Percentiles rank a stretch among this genome's conserved stretches.
Evolutionary conservation across 768 basidiomycete species (phyloP).

Genomic region (Fistulinella prunicolor): DNA sequence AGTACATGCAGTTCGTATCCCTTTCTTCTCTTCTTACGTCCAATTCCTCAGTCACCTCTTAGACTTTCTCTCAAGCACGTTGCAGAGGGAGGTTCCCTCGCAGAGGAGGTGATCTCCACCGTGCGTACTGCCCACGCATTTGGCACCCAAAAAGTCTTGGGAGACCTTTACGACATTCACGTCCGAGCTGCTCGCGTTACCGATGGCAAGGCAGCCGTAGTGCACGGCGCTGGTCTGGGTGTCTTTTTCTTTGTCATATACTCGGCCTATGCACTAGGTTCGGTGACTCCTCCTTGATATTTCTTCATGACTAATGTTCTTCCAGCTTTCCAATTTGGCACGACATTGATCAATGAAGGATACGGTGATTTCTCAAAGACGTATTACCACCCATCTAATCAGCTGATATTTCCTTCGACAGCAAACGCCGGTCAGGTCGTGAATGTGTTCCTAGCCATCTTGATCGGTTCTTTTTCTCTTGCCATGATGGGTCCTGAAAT

Average conservation of each 20-base stretch:
- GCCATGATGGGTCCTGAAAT: constrained; percentile 84
- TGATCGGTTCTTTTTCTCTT: constrained; percentile 90
- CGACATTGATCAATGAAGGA: constrained; percentile 69
- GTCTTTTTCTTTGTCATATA: constrained; percentile 87
- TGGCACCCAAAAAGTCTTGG: constrained; percentile 67
- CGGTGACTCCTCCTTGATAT: constrained; percentile 13
- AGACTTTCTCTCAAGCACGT: constrained; percentile 71
- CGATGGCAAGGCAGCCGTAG: constrained; percentile 59
- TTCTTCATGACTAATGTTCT: not conserved
- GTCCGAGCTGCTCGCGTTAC: constrained; percentile 51
- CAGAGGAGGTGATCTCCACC: constrained; percentile 91
- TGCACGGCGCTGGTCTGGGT: constrained; percentile 60
- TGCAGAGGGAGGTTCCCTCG: constrained; percentile 76
- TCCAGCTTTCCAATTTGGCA: constrained; percentile 84
- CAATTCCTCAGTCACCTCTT: constrained; percentile 1
- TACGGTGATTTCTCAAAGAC: constrained; percentile 44
- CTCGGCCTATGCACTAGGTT: constrained; percentile 64
- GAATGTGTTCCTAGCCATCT: constrained; percentile 79
- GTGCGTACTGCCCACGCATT: constrained; percentile 91
- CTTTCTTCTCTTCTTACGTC: not conserved
- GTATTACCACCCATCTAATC: not conserved
- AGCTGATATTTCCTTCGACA: constrained; percentile 22
- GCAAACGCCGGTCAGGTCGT: constrained; percentile 71
- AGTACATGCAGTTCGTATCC: constrained; percentile 59
- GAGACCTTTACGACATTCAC: constrained; percentile 60